Base-by-base conservation (phyloP, 768 basidiomycete species). In the Candolleomyces efflorescens region DNA sequence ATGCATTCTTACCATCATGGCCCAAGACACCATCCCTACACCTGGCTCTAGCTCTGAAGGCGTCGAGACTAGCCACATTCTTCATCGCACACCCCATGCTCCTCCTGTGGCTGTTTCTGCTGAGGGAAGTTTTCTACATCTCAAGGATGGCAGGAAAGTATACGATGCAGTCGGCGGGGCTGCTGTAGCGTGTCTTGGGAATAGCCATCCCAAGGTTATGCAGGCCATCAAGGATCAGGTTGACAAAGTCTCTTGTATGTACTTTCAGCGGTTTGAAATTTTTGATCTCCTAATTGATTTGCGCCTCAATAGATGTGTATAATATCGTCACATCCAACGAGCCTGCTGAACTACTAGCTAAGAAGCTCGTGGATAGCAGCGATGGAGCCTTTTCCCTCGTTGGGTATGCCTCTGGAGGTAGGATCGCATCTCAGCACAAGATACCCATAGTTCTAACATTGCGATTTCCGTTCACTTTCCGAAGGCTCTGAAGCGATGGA, bases 401-500 rank as follows among this genome's bases (percentile, higher is more conserved):
- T 58, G 86, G 85, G 1, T 92, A 92, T 66, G 78, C 84, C 17
- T 86, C 88, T 44, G 91, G 92, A 69, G 92, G 92, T 82, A 10
- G 13, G 24, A 18, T 20, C 6, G 41, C 15, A 43, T 17, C 18
- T 43, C 18, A 5, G 5, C 15, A 43, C 1, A 7, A 54, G n/a
- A 53, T 18, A 15, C 56, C 3, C 51, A n/a, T 32, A 18, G 2
- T 37, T 23, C 11, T 32, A 32, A 38, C 39, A 45, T 22, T 53
- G 3, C 32, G n/a, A n/a, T n/a, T 55, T 37, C 54, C 59, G 39
- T 44, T 27, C 6, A 12, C 18, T 36, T 57, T 47, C 36, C 49
- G 24, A 54, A 92, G 91, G 92, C 49, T 88, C 92, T 2, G 93
- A 95, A 70, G 92, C 92, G 0, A 90, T 93, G 88, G 93, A 95